A percentile compares a stretch with the other conserved stretches of the same genome.
These are phyloP conservation scores for Talaromyces wortmannii DNA, from an alignment of 495 filamentous ascomycete genomes.

Conservation along the genomic window DNA sequence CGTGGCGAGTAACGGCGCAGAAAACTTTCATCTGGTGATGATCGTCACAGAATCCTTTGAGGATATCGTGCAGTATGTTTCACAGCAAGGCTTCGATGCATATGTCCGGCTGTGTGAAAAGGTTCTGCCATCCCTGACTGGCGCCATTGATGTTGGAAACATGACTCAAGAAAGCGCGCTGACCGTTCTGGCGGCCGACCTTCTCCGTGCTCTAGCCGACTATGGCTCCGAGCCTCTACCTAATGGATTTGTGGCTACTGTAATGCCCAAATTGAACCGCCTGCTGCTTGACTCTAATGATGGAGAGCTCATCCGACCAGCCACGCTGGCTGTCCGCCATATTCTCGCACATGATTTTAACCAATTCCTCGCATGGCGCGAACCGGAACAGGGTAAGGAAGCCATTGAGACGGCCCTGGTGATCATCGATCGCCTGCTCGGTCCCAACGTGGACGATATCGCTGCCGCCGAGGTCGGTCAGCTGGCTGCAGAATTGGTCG, in stretches of 20 bases:
- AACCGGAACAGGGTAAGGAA: conserved; percentile 62
- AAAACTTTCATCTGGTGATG: conserved; percentile 78
- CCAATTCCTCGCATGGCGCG: conserved; percentile 78
- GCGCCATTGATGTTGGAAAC: conserved; percentile 80
- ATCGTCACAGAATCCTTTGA: conserved; percentile 88
- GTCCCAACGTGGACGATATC: conserved; percentile 74
- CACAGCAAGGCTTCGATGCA: conserved; percentile 53
- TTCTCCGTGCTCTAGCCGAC: conserved; percentile 74
- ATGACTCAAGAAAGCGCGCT: conserved; percentile 78
- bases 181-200: conserved; percentile 76
- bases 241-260: conserved; percentile 72
- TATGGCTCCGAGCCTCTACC: conserved; percentile 79
- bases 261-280: conserved; percentile 79
- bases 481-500: conserved; percentile 88
- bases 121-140: conserved; percentile 78
- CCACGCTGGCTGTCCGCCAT: conserved; percentile 78
- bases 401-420: conserved; percentile 83
- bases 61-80: conserved; percentile 65
- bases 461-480: conserved; percentile 94
- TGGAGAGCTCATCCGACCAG: conserved; percentile 77
- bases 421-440: conserved; percentile 90
- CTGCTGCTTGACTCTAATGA: conserved; percentile 75
- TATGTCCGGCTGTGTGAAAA: conserved; percentile 81
- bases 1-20: conserved; percentile 78
- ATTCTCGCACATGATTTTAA: conserved; percentile 81